Evolutionary conservation across 176 grass and related monocot species (phyloP), one percentile per base, ranked within the genome.

Genomic region (Oryza glumipatula): DNA sequence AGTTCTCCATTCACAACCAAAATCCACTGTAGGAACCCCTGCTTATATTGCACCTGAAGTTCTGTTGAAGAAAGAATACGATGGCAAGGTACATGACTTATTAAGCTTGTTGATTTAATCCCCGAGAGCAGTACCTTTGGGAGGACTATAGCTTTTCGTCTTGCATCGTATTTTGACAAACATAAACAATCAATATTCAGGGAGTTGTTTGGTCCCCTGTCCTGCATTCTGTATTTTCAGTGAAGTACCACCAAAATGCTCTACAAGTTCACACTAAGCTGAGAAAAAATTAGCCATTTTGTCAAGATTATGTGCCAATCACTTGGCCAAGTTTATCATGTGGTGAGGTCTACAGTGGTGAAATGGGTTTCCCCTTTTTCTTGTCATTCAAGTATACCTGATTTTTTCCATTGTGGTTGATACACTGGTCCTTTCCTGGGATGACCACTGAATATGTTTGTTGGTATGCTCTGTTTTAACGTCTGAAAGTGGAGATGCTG

Each of bases 11-110:
- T 94, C 92, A 45, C 92, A 89, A 82, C 92, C 92, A 87, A 94
- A 94, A 73, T 94, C 92, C 71, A 94, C 92, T 80, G 92, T 94
- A 66, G 92, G 92, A 73, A 94, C 89, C 71, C 92, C 89, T 72
- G 92, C 92, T 73, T 94, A 94, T 81, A 94, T 94, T 79, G 92
- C 92, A 60, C 92, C 92, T 76, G 92, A 94, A 94, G 89, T 94
- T 87, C 81, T 94, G 43, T 75, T 87, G 60, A 94, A 94, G 80
- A 94, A 92, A 58, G 92, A 94, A 91, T 94, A 94, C 61, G 92
- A 94, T 76, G 92, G 92, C 38, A 94, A 94, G 89, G 92, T 94
- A 89, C 67, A 49, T 61, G 23, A 67, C 11, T 28, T 78, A 35
- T 75, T 2, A 10, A 72, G 3, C 21, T 79, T 70, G 23, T 45